Percentiles rank a stretch among this genome's conserved stretches.
Evolutionary conservation across 2,329 filamentous ascomycete species (phyloP).

Genomic region (Boeremia lycopersici): DNA sequence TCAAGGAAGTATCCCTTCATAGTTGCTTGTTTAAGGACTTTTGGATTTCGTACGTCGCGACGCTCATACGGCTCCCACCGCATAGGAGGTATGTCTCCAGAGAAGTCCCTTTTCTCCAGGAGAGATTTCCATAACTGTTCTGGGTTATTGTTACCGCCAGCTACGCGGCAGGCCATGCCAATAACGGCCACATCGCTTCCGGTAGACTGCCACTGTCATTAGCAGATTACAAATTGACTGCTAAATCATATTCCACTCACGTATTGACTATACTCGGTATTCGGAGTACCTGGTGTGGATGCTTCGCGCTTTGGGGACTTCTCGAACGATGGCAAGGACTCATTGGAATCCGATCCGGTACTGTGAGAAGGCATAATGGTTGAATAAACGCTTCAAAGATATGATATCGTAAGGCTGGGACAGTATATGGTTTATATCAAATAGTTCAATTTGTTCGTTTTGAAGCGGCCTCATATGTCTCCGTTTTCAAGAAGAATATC

Average conservation of each 20-base stretch:
- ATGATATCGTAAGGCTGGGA: not conserved
- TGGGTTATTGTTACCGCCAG: conserved; percentile 14
- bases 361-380: conserved; percentile 1
- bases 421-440: not conserved
- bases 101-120: conserved; percentile 19
- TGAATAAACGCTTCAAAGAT: not conserved
- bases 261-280: conserved; percentile 11
- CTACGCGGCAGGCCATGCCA: conserved; percentile 20
- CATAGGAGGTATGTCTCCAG: conserved; percentile 5
- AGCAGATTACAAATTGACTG: not conserved
- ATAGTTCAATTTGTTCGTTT: not conserved
- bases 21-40: conserved; percentile 6
- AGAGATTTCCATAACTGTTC: conserved; percentile 22
- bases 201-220: not conserved
- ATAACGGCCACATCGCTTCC: conserved; percentile 14
- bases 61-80: conserved; percentile 13
- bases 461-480: not conserved
- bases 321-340: not conserved
- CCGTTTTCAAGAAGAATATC: not conserved
- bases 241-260: not conserved
- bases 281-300: conserved; percentile 8
- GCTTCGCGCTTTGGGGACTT: not conserved
- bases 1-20: conserved; percentile 22
- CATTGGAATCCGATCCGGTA: conserved; percentile 1
- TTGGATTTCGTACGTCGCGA: conserved; percentile 9